Percentiles rank a stretch among this genome's conserved stretches.
Conservation (phyloP, 352 stramenopile genomes). For the Globisporangium acanthophoron region DNA sequence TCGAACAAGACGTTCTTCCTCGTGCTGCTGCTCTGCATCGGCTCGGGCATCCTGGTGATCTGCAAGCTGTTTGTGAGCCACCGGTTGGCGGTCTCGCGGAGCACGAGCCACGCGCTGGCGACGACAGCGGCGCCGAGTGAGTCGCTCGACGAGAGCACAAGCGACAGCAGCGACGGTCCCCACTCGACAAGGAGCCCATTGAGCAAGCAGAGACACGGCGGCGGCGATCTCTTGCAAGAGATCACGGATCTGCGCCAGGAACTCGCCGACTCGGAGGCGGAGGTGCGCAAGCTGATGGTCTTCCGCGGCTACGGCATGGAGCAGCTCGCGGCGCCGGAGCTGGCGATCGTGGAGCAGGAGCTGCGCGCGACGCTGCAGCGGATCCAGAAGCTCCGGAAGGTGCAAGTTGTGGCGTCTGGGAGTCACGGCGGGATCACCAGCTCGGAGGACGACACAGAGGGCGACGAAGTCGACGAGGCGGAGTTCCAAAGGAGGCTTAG, state of each 20-base stretch:
- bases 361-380: slow-evolving; percentile 47
- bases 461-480: neutral
- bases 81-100: slow-evolving; percentile 14
- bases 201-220: neutral
- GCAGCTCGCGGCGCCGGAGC: slow-evolving; percentile 29
- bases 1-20: slow-evolving; percentile 44
- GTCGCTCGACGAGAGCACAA: neutral
- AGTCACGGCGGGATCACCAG: neutral
- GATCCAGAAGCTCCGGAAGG: slow-evolving; percentile 36
- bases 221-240: slow-evolving; percentile 41
- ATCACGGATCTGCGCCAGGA: slow-evolving; percentile 64
- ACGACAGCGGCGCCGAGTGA: neutral
- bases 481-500: neutral
- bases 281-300: slow-evolving; percentile 71
- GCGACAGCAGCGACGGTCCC: slow-evolving; percentile 2
- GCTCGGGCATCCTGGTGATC: slow-evolving; percentile 35
- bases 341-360: slow-evolving; percentile 50
- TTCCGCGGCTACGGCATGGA: slow-evolving; percentile 76
- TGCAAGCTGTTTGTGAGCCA: slow-evolving; percentile 30
- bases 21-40: slow-evolving; percentile 45
- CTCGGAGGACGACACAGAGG: slow-evolving; percentile 10
- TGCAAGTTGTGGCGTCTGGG: neutral
- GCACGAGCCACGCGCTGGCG: neutral
- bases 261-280: slow-evolving; percentile 65
- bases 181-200: neutral